A percentile compares a stretch with the other conserved stretches of the same genome.
Evolutionary conservation across 148 eudicot genomes (phyloP).

Genomic region (Rhododendron ferrugineum): DNA sequence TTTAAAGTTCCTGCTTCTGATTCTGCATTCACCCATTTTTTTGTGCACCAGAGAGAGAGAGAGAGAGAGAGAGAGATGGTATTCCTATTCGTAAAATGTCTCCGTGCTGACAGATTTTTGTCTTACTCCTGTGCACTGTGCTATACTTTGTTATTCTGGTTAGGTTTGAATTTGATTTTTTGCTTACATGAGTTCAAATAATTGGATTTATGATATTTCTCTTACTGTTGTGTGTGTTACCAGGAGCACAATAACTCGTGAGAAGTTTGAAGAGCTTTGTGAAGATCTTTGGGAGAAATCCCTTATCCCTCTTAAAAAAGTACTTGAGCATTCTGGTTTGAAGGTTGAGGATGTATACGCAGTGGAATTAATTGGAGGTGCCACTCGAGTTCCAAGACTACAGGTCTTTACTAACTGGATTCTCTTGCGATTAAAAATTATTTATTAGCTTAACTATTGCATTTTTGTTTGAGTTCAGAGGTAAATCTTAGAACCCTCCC

Average conservation of each 20-base stretch:
- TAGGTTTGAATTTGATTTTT: background rate
- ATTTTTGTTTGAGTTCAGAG: background rate
- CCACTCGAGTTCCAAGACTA: slow-evolving; percentile 93
- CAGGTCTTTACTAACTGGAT: slow-evolving; percentile 45
- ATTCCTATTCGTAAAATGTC: too few relatives aligned
- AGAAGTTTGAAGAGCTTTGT: slow-evolving; percentile 92
- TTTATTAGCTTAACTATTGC: slow-evolving; percentile 7
- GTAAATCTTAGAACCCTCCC: background rate
- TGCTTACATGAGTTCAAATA: background rate
- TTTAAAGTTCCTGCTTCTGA: background rate
- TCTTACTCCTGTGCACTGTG: background rate
- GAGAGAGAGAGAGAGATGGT: background rate
- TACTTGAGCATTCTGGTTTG: slow-evolving; percentile 67
- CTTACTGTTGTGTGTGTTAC: background rate
- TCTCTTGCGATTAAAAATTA: background rate
- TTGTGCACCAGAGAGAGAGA: background rate
- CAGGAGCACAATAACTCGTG: slow-evolving; percentile 94
- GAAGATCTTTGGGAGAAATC: slow-evolving; percentile 85
- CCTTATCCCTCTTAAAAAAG: slow-evolving; percentile 64
- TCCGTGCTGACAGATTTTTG: background rate
- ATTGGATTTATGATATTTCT: background rate
- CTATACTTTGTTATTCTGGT: background rate
- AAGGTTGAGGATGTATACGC: slow-evolving; percentile 67
- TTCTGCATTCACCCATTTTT: background rate
- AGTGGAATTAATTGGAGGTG: slow-evolving; percentile 94